phyloP scores from a whole-genome alignment of 768 basidiomycete species.

The Termitomyces sp. region DNA sequence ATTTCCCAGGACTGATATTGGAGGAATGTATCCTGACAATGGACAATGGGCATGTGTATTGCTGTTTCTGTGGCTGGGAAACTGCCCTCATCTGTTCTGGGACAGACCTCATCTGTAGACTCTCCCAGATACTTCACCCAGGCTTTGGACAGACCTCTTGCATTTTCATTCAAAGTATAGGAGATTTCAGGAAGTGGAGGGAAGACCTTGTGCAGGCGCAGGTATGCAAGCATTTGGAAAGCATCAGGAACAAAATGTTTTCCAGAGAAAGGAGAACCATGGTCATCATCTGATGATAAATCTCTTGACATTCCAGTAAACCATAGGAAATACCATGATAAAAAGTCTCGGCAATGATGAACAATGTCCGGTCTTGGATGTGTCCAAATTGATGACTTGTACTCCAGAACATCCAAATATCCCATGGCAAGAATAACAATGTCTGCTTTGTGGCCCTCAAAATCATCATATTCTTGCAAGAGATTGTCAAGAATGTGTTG shows the following conservation, averaged over 20 bases:
- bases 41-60: neutral
- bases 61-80: neutral
- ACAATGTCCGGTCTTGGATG: too few relatives aligned
- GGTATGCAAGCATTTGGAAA: neutral
- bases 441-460: neutral
- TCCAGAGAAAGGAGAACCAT: neutral
- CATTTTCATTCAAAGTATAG: neutral
- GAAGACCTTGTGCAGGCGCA: constrained; percentile 1
- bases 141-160: neutral
- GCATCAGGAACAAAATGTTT: neutral
- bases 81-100: neutral
- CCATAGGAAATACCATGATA: neutral
- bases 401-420: neutral
- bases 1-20: neutral
- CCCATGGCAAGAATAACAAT: neutral
- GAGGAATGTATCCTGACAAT: neutral
- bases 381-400: too few relatives aligned
- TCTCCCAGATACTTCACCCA: neutral
- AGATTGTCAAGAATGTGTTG: neutral
- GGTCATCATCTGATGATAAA: too few relatives aligned
- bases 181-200: neutral
- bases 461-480: neutral
- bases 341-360: neutral
- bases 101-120: neutral
- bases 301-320: too few relatives aligned